Evolutionary conservation across 1,139 yeast species (phyloP).

Genomic region (Eremothecium sinecaudum): DNA sequence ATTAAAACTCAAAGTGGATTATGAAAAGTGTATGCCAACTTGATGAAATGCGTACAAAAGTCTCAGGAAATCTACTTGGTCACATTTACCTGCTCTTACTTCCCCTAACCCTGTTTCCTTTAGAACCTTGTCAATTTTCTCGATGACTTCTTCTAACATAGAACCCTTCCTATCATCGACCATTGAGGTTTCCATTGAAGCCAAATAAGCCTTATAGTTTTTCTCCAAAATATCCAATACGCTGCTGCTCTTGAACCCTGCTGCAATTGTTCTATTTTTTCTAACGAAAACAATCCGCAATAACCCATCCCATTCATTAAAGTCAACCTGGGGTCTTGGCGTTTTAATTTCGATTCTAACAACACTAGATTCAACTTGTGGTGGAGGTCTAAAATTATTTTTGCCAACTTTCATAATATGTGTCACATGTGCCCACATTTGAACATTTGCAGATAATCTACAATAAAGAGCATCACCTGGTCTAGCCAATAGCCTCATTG

Average conservation of each 20-base stretch:
- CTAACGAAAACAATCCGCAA: conserved; percentile 84
- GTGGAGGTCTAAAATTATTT: conserved; percentile 96
- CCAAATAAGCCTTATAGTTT: conserved; percentile 73
- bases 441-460: conserved; percentile 89
- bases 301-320: conserved; percentile 94
- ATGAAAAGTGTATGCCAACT: conserved; percentile 95
- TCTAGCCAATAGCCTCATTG: conserved; percentile 80
- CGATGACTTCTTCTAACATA: conserved; percentile 45
- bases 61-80: conserved; percentile 86
- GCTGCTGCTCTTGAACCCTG: conserved; percentile 80
- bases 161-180: conserved; percentile 36
- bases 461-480: conserved; percentile 94
- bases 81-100: conserved; percentile 87
- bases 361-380: conserved; percentile 94
- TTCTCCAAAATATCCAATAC: conserved; percentile 79
- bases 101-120: conserved; percentile 71
- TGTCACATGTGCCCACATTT: conserved; percentile 98
- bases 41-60: conserved; percentile 89
- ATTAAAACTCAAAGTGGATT: conserved; percentile 14
- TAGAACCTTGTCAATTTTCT: conserved; percentile 55
- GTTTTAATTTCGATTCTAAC: conserved; percentile 84
- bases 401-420: conserved; percentile 98
- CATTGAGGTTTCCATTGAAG: conserved; percentile 41
- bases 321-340: conserved; percentile 89
- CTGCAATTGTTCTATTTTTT: conserved; percentile 85